Evolutionary conservation across 2,329 filamentous ascomycete species (phyloP).

Genomic region (Phialophora verrucosa): DNA sequence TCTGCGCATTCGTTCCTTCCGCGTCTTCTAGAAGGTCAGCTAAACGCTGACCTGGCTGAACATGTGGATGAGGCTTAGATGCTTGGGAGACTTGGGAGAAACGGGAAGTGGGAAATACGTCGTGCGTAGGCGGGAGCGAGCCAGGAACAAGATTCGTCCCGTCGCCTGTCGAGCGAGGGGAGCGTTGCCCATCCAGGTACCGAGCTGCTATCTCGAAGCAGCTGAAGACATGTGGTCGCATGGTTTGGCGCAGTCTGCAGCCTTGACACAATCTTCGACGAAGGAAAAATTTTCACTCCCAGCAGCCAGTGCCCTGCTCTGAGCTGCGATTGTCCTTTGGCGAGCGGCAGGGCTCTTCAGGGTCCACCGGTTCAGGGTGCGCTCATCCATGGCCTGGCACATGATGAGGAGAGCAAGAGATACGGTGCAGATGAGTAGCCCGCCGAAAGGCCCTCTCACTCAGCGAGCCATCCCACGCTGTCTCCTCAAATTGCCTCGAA

Average conservation of each 20-base stretch:
- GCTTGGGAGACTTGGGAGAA: conserved; percentile 8
- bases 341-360: neutral
- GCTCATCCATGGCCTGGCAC: conserved; percentile 3
- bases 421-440: neutral
- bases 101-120: conserved; percentile 1
- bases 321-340: neutral
- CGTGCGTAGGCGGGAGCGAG: neutral
- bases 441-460: neutral
- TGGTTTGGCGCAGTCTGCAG: neutral
- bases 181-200: conserved; percentile 8
- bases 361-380: neutral
- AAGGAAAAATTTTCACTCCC: conserved; percentile 11
- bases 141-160: conserved; percentile 22
- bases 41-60: neutral
- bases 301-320: neutral
- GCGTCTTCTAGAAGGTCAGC: conserved; percentile 11
- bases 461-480: conserved; percentile 6
- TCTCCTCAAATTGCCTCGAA: conserved; percentile 3
- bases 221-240: conserved; percentile 4
- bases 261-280: conserved; percentile 1
- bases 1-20: conserved; percentile 8
- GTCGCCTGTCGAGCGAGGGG: conserved; percentile 5
- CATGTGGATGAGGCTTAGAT: neutral
- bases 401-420: conserved; percentile 17
- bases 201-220: conserved; percentile 12